phyloP scores from a whole-genome alignment of 169 alveolate species.

The Plasmodium inui region DNA sequence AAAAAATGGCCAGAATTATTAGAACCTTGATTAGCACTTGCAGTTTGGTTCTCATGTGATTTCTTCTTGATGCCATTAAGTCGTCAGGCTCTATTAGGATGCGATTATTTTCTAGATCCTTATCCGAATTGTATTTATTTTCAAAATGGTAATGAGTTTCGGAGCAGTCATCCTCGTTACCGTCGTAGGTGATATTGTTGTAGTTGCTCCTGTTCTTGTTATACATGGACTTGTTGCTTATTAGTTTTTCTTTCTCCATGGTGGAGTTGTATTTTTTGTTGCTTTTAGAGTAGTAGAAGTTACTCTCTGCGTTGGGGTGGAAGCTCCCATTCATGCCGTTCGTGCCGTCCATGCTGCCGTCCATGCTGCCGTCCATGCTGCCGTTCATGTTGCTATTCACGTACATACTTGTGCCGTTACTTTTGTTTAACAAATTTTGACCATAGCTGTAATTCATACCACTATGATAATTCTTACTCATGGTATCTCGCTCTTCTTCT shows the following conservation, averaged over 20 bases:
- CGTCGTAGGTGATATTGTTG: constrained; percentile 12
- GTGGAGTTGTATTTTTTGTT: constrained; percentile 9
- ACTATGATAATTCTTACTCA: constrained; percentile 19
- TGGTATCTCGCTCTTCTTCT: constrained; percentile 8
- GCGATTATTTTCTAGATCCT: constrained; percentile 29
- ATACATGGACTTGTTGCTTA: neutral
- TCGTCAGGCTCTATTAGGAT: constrained; percentile 35
- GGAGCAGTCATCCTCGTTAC: constrained; percentile 17
- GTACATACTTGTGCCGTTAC: neutral
- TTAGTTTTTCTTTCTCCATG: constrained; percentile 47
- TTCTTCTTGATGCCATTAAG: constrained; percentile 11
- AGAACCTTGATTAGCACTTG: constrained; percentile 11
- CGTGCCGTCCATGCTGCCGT: neutral
- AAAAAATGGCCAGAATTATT: constrained; percentile 5
- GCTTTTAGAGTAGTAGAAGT: constrained; percentile 11
- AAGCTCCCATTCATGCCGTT: neutral
- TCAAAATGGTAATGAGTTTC: constrained; percentile 71
- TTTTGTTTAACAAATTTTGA: neutral
- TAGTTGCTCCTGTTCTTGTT: neutral
- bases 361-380: neutral
- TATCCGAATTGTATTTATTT: constrained; percentile 46
- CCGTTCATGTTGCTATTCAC: neutral
- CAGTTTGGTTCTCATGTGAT: constrained; percentile 14
- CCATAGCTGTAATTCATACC: constrained; percentile 23
- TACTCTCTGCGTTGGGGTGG: neutral